Conservation (phyloP, 176 grass and related monocot genomes). For the Rhipidocladum racemiflorum region DNA sequence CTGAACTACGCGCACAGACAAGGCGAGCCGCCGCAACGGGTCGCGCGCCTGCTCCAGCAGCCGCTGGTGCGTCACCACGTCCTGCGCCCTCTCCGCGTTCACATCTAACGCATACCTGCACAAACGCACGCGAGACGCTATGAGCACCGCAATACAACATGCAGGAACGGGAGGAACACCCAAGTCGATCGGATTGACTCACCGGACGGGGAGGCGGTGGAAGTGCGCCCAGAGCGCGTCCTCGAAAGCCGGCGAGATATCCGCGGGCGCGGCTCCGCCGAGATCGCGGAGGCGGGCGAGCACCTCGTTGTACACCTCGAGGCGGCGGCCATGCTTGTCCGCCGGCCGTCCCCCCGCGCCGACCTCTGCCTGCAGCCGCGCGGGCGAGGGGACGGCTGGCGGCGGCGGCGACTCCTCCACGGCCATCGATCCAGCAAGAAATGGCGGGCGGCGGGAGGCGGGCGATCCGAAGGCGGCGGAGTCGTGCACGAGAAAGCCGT, state of each 20-base stretch:
- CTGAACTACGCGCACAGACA: constrained; percentile 57
- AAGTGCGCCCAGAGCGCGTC: constrained; percentile 76
- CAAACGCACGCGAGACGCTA: background rate
- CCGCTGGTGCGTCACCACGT: constrained; percentile 62
- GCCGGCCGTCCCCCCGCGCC: constrained; percentile 9
- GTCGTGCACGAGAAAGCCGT: constrained; percentile 19
- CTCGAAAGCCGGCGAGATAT: constrained; percentile 51
- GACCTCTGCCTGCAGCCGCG: background rate
- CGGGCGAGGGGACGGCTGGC: background rate
- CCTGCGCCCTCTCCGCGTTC: constrained; percentile 66
- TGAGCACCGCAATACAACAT: background rate
- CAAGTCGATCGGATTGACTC: background rate
- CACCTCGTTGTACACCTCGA: constrained; percentile 70
- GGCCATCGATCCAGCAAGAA: constrained; percentile 37
- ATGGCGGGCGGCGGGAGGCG: background rate
- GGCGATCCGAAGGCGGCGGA: background rate
- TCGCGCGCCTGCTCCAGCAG: constrained; percentile 59
- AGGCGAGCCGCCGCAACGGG: constrained; percentile 31
- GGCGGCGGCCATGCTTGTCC: constrained; percentile 45
- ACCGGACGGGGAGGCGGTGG: constrained; percentile 78
- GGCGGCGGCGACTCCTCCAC: constrained; percentile 32
- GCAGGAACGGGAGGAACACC: background rate
- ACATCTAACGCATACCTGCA: constrained; percentile 72
- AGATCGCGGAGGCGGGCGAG: constrained; percentile 34
- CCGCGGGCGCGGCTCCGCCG: background rate